Evolutionary conservation across 495 filamentous ascomycete genomes (phyloP), one percentile per base, ranked within the genome.

Genomic region (Aspergillus campestris): DNA sequence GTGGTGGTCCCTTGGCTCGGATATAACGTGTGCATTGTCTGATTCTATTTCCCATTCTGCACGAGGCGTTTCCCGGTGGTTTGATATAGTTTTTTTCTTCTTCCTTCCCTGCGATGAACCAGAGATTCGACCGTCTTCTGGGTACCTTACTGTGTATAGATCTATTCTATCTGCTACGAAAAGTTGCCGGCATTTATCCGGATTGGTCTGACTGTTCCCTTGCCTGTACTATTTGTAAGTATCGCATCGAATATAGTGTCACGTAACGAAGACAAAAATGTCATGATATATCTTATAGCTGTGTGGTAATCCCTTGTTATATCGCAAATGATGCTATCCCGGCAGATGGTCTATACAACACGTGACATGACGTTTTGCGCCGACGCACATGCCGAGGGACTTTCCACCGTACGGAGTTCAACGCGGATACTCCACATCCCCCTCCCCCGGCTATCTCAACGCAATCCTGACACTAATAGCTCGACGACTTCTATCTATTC

Each of bases 371-470:
- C 66, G 64, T 69, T 44, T 53, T 47, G 58, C 44, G 47, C 41
- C 33, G 28, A 53, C 64, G 67, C 66, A 70, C 66, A 70, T 70
- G 66, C 66, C 66, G 62, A 66, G 66, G 66, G 59, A 59, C 60
- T 63, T 60, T 61, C 51, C 38, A 44, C 31, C 28, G 18, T 24
- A 24, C 18, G 18, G 18, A 24, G 18, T 46, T 46, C 50, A 41
- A 47, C 51, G 48, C 58, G 59, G 58, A 59, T 49, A 43, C 52
- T 45, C 34, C 36, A 39, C 39, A 38, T 48, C 40, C 43, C 45
- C 38, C 43, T 63, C 60, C 45, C 62, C 59, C 61, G 57, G 59
- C 50, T 37, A 51, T 45, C 57, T 51, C 45, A 46, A 34, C 44
- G 46, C 18, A 45, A 12, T 38, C 38, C 43, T 44, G 8, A 24